Evolutionary conservation across 306 rosid genomes (phyloP).

Genomic region (Echinosophora koreensis): DNA sequence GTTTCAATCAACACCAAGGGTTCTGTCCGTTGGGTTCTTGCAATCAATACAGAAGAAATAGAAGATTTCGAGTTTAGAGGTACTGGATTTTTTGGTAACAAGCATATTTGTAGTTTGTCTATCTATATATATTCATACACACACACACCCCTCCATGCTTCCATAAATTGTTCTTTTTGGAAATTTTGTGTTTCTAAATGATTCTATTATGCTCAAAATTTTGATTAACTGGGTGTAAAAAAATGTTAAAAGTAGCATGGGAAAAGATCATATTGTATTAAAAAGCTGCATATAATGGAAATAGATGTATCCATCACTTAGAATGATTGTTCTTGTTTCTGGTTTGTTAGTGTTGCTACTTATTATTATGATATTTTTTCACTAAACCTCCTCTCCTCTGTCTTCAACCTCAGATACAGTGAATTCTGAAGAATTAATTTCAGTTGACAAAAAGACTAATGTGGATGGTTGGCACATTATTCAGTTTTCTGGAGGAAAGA

Average conservation of each 20-base stretch:
- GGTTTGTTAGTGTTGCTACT: constrained; percentile 24
- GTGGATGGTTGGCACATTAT: constrained; percentile 79
- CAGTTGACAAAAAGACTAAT: constrained; percentile 59
- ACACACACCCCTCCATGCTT: neutral
- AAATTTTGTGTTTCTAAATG: neutral
- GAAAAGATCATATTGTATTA: neutral
- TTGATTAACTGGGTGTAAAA: neutral
- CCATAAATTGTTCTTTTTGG: neutral
- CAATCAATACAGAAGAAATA: constrained; percentile 79
- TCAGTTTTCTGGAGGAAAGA: constrained; percentile 87
- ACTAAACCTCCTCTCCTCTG: constrained; percentile 26
- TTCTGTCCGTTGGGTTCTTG: constrained; percentile 89
- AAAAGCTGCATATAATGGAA: neutral
- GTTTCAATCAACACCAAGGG: constrained; percentile 76
- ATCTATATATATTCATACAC: neutral
- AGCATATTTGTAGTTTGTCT: constrained; percentile 17
- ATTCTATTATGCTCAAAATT: neutral
- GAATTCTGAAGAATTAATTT: constrained; percentile 67
- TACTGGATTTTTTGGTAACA: constrained; percentile 36
- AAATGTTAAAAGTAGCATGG: neutral
- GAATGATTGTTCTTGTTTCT: neutral
- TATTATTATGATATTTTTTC: constrained; percentile 35
- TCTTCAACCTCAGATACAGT: constrained; percentile 50
- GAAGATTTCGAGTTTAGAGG: constrained; percentile 78
- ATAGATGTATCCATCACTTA: constrained; percentile 5